A percentile compares a stretch with the other conserved stretches of the same genome.
Conservation (phyloP, 306 rosid genomes). For the Vigna trinervia region DNA sequence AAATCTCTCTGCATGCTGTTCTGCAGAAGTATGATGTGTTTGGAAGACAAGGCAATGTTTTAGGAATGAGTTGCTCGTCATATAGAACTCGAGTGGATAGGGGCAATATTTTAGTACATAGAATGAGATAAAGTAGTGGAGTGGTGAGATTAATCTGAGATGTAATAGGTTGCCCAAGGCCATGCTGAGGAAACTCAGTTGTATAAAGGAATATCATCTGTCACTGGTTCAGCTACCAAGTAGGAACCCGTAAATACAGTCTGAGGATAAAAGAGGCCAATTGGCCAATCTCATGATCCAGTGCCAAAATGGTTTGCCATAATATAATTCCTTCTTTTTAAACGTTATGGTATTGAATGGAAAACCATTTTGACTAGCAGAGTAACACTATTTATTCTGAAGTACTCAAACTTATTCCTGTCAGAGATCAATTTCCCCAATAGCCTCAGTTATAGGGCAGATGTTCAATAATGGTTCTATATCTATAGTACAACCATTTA, state of each 20-base stretch:
- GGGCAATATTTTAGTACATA: neutral
- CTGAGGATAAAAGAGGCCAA: constrained; percentile 25
- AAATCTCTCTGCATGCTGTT: constrained; percentile 18
- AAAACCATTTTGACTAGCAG: neutral
- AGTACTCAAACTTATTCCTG: neutral
- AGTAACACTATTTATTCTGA: constrained; percentile 7
- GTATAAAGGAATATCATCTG: constrained; percentile 19
- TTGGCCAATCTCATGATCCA: neutral
- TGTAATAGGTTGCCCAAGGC: constrained; percentile 21
- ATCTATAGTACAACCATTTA: neutral
- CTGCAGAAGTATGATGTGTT: constrained; percentile 7
- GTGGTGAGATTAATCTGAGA: constrained; percentile 28
- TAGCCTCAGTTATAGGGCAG: neutral
- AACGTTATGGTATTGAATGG: neutral
- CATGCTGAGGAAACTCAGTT: constrained; percentile 1
- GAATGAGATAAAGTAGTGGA: constrained; percentile 21
- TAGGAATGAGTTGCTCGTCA: constrained; percentile 25
- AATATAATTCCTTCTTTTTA: constrained; percentile 33
- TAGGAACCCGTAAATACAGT: constrained; percentile 17
- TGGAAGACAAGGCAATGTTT: constrained; percentile 6
- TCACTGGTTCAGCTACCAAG: constrained; percentile 12
- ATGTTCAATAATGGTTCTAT: neutral
- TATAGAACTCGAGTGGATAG: constrained; percentile 9
- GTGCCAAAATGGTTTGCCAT: constrained; percentile 14
- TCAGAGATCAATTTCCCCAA: neutral